These are phyloP conservation scores for Russula ochroleuca DNA, from an alignment of 768 basidiomycete genomes.

Conservation along the genomic window DNA sequence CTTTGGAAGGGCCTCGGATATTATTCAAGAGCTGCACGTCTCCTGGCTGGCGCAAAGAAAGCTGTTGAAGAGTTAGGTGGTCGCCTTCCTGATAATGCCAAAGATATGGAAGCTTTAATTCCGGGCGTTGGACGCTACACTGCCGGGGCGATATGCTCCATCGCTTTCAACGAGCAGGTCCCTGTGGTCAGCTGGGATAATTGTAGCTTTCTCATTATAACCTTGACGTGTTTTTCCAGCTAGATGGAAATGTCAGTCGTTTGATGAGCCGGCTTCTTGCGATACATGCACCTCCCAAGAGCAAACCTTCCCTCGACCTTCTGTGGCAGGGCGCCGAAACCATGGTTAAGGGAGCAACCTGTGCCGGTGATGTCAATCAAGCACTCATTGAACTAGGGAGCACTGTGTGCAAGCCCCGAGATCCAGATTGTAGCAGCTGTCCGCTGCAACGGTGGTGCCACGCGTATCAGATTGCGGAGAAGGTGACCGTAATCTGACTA, in stretches of 20 bases:
- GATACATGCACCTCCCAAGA: conserved; percentile 75
- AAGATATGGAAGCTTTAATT: conserved; percentile 74
- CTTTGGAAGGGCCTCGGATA: conserved; percentile 93
- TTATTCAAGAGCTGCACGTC: conserved; percentile 78
- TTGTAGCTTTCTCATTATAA: conserved; percentile 20
- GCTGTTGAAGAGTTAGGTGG: conserved; percentile 63
- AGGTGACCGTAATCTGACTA: conserved; percentile 2
- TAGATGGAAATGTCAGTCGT: conserved; percentile 88
- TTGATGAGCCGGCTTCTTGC: conserved; percentile 81
- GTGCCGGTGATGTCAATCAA: conserved; percentile 85
- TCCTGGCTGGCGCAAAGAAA: conserved; percentile 81
- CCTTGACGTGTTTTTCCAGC: conserved; percentile 39
- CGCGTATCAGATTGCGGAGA: conserved; percentile 44
- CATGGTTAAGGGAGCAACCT: conserved; percentile 54
- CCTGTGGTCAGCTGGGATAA: conserved; percentile 64
- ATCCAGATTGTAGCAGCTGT: conserved; percentile 70
- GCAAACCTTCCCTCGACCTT: conserved; percentile 69
- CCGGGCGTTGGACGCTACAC: conserved; percentile 89
- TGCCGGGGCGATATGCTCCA: conserved; percentile 79
- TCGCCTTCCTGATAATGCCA: conserved; percentile 72
- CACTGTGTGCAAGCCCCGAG: conserved; percentile 83
- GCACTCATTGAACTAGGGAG: conserved; percentile 93
- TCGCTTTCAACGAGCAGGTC: conserved; percentile 78
- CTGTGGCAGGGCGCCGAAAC: conserved; percentile 77
- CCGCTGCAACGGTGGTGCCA: conserved; percentile 66